These are phyloP conservation scores for Aaosphaeria arxii DNA, from an alignment of 2,329 filamentous ascomycete species.

Conservation along the genomic window DNA sequence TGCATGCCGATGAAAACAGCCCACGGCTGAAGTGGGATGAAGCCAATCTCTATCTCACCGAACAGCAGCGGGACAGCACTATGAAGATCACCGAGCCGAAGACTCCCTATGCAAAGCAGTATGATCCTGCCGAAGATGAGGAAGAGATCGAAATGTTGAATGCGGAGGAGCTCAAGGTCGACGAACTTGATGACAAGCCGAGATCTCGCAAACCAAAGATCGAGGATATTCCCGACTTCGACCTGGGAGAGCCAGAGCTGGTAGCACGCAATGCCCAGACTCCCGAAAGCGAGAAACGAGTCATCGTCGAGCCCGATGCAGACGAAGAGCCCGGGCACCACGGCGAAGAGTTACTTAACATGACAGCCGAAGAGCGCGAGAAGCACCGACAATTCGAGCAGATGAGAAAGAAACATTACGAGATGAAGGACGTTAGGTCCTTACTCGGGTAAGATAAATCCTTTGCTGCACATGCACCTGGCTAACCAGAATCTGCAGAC, in stretches of 20 bases:
- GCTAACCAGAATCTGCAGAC: slow-evolving; percentile 22
- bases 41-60: slow-evolving; percentile 93
- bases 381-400: slow-evolving; percentile 92
- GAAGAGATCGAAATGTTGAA: slow-evolving; percentile 66
- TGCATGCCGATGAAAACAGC: slow-evolving; percentile 56
- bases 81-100: slow-evolving; percentile 99
- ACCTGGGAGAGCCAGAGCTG: slow-evolving; percentile 84
- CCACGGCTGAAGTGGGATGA: slow-evolving; percentile 97
- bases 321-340: slow-evolving; percentile 46
- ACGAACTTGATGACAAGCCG: slow-evolving; percentile 60
- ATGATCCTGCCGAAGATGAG: slow-evolving; percentile 85
- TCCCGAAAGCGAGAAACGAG: slow-evolving; percentile 64
- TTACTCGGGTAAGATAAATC: slow-evolving; percentile 68
- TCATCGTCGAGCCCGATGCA: slow-evolving; percentile 66
- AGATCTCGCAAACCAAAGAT: slow-evolving; percentile 45
- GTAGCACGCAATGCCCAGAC: slow-evolving; percentile 38
- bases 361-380: slow-evolving; percentile 69
- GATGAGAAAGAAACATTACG: slow-evolving; percentile 93
- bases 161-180: slow-evolving; percentile 66
- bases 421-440: slow-evolving; percentile 93
- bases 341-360: slow-evolving; percentile 56
- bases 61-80: slow-evolving; percentile 89
- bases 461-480: not conserved
- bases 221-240: slow-evolving; percentile 87
- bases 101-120: slow-evolving; percentile 91